Base-by-base conservation (phyloP, 306 rosid genomes). In the Fagus sylvatica region DNA sequence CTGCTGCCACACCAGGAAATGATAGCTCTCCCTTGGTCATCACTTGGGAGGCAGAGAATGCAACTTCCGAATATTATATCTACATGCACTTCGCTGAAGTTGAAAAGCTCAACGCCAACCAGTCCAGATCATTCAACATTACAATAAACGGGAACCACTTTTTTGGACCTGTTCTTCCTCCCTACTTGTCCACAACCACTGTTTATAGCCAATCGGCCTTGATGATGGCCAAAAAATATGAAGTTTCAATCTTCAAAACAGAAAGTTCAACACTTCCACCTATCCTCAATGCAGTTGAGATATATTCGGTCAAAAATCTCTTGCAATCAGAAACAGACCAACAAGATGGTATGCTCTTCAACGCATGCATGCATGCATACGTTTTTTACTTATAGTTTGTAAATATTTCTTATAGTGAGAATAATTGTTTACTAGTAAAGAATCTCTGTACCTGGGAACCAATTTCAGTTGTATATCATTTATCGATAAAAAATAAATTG, bases 201-300 rank as follows among this genome's bases (percentile, higher is more conserved):
- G 0, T 53, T 16, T 53, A 0, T 17, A 64, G 53, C 6, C 0
- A 0, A 32, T 0, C 7, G 9, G 9, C 80, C 17, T 17, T 70
- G 53, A 22, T 22, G 1, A 82, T 82, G 19, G 16, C 39, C 6
- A 1, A 0, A 10, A 40, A 17, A 0, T 77, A 82, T 53, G 1
- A 0, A 0, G n/a, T 74, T 33, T 76, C 84, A 0, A 33, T 85
- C 17, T 2, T 1, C 53, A 40, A 12, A 67, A 67, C 83, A 2
- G 16, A 30, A 5, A 7, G 0, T 42, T 85, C 89, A 16, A 85
- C 89, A 2, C 87, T 72, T 66, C 89, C 89, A 37, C 88, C 89
- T 3, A 70, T 78, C 59, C 2, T 83, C 42, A 88, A 83, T 28
- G 91, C 84, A n/a, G 0, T 83, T 72, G 91, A 88, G 87, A 1